These are phyloP conservation scores for Coffea eugenioides DNA, from an alignment of 257 asterid genomes.

Conservation along the genomic window DNA sequence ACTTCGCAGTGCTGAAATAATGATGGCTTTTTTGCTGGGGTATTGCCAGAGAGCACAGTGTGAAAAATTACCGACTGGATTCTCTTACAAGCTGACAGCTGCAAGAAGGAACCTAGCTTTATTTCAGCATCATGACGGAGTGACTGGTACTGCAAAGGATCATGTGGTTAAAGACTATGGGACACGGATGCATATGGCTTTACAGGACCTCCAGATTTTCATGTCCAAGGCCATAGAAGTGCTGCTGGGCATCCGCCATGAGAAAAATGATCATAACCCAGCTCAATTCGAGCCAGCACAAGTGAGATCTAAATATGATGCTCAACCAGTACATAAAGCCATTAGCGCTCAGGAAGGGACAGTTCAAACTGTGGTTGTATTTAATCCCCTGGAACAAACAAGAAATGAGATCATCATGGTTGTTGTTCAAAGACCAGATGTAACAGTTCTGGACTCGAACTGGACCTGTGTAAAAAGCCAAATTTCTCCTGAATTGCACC, in stretches of 20 bases:
- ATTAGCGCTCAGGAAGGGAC: slow-evolving; percentile 80
- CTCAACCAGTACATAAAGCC: slow-evolving; percentile 67
- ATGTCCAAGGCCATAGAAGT: slow-evolving; percentile 90
- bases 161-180: slow-evolving; percentile 95
- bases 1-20: slow-evolving; percentile 89
- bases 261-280: slow-evolving; percentile 70
- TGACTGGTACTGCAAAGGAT: slow-evolving; percentile 95
- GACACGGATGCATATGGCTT: slow-evolving; percentile 82
- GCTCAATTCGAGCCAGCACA: slow-evolving; percentile 89
- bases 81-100: slow-evolving; percentile 78
- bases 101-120: slow-evolving; percentile 94
- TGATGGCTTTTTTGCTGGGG: slow-evolving; percentile 89
- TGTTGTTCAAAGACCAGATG: slow-evolving; percentile 84
- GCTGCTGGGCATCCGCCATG: slow-evolving; percentile 79
- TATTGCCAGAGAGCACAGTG: slow-evolving; percentile 83
- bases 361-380: slow-evolving; percentile 80
- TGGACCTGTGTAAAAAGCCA: slow-evolving; percentile 99
- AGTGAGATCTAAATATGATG: slow-evolving; percentile 75
- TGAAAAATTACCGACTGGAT: slow-evolving; percentile 81
- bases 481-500: slow-evolving; percentile 78
- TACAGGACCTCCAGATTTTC: slow-evolving; percentile 81
- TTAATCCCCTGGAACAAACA: slow-evolving; percentile 82
- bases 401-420: slow-evolving; percentile 85
- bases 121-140: slow-evolving; percentile 98
- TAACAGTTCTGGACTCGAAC: slow-evolving; percentile 86